Conservation (phyloP, 2,329 filamentous ascomycete species). For the Xylariomycetidae sp. region DNA sequence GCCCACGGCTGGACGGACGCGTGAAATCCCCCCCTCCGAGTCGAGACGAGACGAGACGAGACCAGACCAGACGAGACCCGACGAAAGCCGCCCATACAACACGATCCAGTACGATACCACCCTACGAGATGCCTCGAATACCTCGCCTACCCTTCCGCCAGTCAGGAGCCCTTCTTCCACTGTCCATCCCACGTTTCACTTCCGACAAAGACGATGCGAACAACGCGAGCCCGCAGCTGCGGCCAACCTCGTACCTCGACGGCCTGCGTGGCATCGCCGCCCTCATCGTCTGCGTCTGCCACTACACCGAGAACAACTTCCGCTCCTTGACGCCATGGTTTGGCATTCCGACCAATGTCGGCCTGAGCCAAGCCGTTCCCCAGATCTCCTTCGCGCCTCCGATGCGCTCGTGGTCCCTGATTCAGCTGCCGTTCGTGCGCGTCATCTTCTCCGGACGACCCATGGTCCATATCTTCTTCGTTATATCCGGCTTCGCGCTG, state of each 20-base stretch:
- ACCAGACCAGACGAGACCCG: neutral
- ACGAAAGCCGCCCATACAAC: too few species aligned
- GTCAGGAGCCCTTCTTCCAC: too few species aligned
- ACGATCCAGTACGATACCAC: too few species aligned
- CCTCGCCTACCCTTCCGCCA: too few species aligned
- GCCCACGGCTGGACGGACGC: too few species aligned
- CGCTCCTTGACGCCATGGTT: conserved; percentile 29
- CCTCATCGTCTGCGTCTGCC: conserved; percentile 41
- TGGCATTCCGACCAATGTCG: conserved; percentile 16
- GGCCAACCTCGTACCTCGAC: conserved; percentile 42
- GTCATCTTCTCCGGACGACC: conserved; percentile 38
- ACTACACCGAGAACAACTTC: conserved; percentile 38
- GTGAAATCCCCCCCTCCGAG: too few species aligned
- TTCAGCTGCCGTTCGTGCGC: conserved; percentile 40
- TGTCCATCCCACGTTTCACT: too few species aligned
- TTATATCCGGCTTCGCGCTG: conserved; percentile 44
- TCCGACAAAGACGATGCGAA: too few species aligned
- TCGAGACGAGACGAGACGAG: neutral
- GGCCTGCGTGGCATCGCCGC: conserved; percentile 44
- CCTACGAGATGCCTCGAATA: too few species aligned
- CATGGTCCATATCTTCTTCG: conserved; percentile 47
- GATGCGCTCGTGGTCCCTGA: conserved; percentile 14
- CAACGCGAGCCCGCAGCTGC: too few species aligned
- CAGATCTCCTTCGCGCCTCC: neutral
- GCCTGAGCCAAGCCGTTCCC: neutral